Base-by-base conservation (phyloP, 176 grass and related monocot species). In the Cymbopogon citratus region DNA sequence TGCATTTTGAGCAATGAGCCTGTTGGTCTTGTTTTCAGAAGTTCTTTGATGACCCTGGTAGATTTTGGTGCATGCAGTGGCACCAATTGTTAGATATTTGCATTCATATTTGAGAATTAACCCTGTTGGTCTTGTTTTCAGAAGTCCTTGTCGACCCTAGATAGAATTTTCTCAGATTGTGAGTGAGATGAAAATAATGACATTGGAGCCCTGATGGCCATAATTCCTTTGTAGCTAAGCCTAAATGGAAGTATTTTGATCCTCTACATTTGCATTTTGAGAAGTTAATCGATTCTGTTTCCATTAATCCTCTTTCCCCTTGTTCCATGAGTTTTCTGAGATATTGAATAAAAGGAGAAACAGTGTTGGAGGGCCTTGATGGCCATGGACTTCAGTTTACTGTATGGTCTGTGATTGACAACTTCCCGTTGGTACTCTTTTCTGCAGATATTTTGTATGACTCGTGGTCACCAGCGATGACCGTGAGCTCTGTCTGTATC, bases 401-500 rank as follows among this genome's bases (percentile, higher is more conserved):
- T 73, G 76, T 52, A 46, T 59, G 10, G 7, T 51, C 11, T 16
- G 8, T 29, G 39, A 43, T 28, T 63, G 14, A 44, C 74, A 43
- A 24, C 36, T 77, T 63, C 8, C 13, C 61, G 0, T 5, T 76
- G 69, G n/a, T 80, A 27, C 12, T 84, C 10, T 80, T 71, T 33
- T 78, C 3, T 80, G 81, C 89, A 97, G 94, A 97, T 86, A 97
- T 97, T 79, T 87, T 97, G 70, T 97, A 97, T 79, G 94, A 97
- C 73, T 97, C 94, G 2, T 97, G 91, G 94, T 97, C 94, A 31
- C 94, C 94, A 31, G 94, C 94, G 13, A 97, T 97, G 94, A 97
- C 94, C 43, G 91, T 97, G 29, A 97, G 91, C 69, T 97, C 91
- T 7, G 89, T 97, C 70, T 97, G 94, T 74, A 97, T 97, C 84